Conservation (phyloP, 1,284 basidiomycete species). For the Sphaerobolus stellatus region DNA sequence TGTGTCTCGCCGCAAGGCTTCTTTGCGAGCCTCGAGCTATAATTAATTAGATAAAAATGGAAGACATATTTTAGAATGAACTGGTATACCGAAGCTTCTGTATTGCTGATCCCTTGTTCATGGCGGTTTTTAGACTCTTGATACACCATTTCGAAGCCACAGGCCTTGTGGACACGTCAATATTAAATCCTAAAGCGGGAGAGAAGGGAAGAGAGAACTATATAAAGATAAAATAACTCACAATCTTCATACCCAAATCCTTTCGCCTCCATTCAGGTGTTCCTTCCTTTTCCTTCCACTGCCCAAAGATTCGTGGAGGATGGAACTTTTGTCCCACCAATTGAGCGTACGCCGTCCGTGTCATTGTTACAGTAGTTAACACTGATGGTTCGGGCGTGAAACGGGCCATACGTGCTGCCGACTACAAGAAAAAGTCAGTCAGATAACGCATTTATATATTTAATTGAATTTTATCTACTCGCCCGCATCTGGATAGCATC, state of each 20-base stretch:
- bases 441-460: background rate
- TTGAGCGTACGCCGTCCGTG: constrained; percentile 90
- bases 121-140: constrained; percentile 68
- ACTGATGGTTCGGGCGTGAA: constrained; percentile 75
- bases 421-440: constrained; percentile 41
- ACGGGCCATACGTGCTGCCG: constrained; percentile 82
- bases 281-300: constrained; percentile 63
- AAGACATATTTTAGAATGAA: too few species aligned
- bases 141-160: constrained; percentile 94
- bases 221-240: constrained; percentile 32
- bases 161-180: too few species aligned
- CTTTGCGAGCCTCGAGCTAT: constrained; percentile 61
- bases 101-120: constrained; percentile 22
- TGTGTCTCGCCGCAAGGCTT: constrained; percentile 59
- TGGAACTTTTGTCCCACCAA: constrained; percentile 88
- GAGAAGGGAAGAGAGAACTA: background rate
- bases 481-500: constrained; percentile 87
- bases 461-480: constrained; percentile 29
- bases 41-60: background rate
- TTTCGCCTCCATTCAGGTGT: constrained; percentile 69
- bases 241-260: constrained; percentile 90
- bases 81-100: background rate
- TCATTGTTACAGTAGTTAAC: constrained; percentile 69
- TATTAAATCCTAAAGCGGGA: too few species aligned
- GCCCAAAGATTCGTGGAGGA: constrained; percentile 86